Percentiles rank a stretch among this genome's conserved stretches.
phyloP scores from a whole-genome alignment of 257 asterid genomes.

The Primulina eburnea region DNA sequence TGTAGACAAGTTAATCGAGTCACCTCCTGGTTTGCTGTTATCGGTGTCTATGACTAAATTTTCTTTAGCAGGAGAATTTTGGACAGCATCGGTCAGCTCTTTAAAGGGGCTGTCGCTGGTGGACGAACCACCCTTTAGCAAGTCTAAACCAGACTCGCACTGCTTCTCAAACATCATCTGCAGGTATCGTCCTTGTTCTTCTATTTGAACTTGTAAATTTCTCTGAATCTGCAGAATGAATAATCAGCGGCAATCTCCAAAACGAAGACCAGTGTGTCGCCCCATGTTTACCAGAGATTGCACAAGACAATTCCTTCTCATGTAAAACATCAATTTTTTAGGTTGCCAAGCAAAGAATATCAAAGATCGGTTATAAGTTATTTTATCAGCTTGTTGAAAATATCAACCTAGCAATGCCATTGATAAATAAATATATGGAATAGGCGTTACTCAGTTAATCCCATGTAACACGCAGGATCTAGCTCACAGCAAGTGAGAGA shows the following conservation, averaged over 20 bases:
- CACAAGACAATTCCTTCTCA: neutral
- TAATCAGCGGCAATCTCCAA: neutral
- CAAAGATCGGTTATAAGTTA: no score
- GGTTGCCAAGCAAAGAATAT: neutral
- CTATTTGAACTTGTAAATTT: slow-evolving; percentile 83
- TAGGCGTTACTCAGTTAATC: neutral
- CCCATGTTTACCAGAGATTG: neutral
- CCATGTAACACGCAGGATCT: neutral
- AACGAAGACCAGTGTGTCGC: neutral
- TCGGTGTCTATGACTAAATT: slow-evolving; percentile 24
- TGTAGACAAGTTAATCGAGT: slow-evolving; percentile 6
- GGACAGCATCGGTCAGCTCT: slow-evolving; percentile 35
- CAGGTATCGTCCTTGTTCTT: slow-evolving; percentile 78
- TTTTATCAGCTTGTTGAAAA: no score
- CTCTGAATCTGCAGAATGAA: slow-evolving; percentile 69
- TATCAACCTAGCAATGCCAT: neutral
- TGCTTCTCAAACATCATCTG: slow-evolving; percentile 94
- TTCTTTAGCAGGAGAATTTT: slow-evolving; percentile 34
- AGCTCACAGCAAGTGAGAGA: neutral
- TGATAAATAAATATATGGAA: no score
- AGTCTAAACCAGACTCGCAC: slow-evolving; percentile 56
- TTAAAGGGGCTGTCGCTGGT: slow-evolving; percentile 37
- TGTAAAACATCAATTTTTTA: no score
- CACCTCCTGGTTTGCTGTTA: slow-evolving; percentile 24
- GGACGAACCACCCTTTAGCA: slow-evolving; percentile 49